Evolutionary conservation across 345 rosid genomes (phyloP).

Genomic region (Salix brachista): DNA sequence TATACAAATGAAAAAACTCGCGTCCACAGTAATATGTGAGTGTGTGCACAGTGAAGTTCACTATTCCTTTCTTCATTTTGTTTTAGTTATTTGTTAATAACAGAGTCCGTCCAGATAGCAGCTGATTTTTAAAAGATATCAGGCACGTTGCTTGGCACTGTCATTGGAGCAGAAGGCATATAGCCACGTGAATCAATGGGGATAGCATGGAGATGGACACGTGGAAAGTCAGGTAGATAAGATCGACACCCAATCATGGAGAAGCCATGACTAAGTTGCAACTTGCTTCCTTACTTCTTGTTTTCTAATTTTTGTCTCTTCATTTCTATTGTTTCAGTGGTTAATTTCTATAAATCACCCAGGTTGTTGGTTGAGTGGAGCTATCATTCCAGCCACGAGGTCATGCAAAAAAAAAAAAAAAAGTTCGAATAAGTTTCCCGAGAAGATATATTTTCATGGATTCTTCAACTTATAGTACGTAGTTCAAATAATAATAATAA

Average conservation of each 20-base stretch:
- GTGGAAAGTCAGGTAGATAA: conserved; percentile 20
- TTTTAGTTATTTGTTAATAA: no score
- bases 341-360: not conserved
- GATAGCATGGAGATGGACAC: not conserved
- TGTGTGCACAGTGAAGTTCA: no score
- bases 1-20: no score
- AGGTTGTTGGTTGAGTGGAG: not conserved
- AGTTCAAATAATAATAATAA: no score
- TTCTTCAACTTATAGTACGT: no score
- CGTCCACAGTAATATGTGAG: no score
- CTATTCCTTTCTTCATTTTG: no score
- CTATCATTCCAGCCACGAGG: no score
- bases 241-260: conserved; percentile 16
- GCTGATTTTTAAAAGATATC: conserved; percentile 19
- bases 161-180: conserved; percentile 24
- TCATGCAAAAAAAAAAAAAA: no score
- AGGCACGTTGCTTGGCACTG: conserved; percentile 4
- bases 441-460: no score
- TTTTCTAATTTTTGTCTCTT: not conserved
- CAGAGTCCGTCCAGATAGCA: not conserved
- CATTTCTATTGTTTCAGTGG: not conserved
- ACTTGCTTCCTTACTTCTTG: not conserved
- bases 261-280: not conserved
- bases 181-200: conserved; percentile 23
- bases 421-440: no score